Percentiles rank a stretch among this genome's conserved stretches.
These are phyloP conservation scores for Carex parvula DNA, from an alignment of 176 grass and related monocot species.

Conservation along the genomic window DNA sequence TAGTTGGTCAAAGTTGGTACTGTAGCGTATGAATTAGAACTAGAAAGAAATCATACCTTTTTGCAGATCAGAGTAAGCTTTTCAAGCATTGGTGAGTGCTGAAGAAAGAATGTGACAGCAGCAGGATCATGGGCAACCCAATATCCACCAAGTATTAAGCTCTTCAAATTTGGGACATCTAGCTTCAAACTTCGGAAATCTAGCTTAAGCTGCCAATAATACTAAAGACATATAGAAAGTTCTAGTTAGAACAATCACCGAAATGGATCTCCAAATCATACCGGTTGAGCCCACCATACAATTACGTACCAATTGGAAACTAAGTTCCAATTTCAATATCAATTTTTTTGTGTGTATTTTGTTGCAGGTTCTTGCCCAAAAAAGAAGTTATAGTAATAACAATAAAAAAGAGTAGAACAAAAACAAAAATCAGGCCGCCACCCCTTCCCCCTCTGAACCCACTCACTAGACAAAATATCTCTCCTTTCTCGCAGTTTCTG, in stretches of 20 bases:
- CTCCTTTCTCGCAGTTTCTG: neutral
- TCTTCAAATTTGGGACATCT: constrained; percentile 14
- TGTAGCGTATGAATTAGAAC: neutral
- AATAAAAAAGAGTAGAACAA: neutral
- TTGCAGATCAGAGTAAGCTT: constrained; percentile 18
- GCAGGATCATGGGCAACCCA: neutral
- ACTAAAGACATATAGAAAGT: neutral
- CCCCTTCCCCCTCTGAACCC: no score
- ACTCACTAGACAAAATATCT: neutral
- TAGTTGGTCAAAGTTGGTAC: neutral
- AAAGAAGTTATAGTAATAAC: neutral
- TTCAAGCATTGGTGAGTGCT: constrained; percentile 3
- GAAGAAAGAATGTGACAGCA: constrained; percentile 20
- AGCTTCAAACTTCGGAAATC: neutral
- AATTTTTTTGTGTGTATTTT: neutral
- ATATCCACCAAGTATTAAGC: constrained; percentile 22
- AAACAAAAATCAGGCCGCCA: neutral
- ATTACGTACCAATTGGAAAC: neutral
- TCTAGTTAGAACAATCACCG: neutral
- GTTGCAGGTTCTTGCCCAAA: neutral
- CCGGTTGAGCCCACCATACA: neutral
- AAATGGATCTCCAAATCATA: neutral
- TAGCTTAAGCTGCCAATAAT: neutral
- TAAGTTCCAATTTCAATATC: neutral
- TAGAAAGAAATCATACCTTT: neutral